Conservation (phyloP, 2,329 filamentous ascomycete genomes). For the Claviceps sp. region DNA sequence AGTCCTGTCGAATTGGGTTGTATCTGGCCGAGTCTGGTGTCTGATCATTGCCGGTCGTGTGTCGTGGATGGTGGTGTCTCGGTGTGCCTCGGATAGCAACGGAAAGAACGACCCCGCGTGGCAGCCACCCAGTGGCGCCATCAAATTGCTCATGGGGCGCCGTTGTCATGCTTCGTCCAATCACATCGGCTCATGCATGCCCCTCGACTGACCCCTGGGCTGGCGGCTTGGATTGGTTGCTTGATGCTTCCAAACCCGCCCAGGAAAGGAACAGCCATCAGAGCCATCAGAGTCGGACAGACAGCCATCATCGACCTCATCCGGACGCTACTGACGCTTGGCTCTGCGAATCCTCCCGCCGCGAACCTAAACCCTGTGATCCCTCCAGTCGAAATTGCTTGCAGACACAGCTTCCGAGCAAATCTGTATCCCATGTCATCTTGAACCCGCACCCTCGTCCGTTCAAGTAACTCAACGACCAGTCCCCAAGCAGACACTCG, state of each 20-base stretch:
- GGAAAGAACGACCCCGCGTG: not conserved
- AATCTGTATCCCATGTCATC: not conserved
- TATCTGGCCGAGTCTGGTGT: too few species aligned
- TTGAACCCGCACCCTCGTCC: not conserved
- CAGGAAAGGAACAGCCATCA: too few species aligned
- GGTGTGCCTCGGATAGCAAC: too few species aligned
- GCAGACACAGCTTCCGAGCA: not conserved
- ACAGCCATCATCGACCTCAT: slow-evolving; percentile 5
- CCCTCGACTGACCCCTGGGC: not conserved
- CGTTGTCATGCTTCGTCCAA: slow-evolving; percentile 1
- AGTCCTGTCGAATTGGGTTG: too few species aligned
- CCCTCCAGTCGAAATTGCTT: not conserved
- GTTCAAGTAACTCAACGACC: not conserved
- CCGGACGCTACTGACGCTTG: not conserved
- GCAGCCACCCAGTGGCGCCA: not conserved
- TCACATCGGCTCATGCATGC: slow-evolving; percentile 1
- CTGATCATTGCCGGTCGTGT: too few species aligned
- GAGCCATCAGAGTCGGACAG: not conserved
- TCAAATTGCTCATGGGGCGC: not conserved
- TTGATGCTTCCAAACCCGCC: too few species aligned
- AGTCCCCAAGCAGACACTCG: not conserved
- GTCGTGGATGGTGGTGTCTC: too few species aligned
- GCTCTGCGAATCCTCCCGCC: not conserved
- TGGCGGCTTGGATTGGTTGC: too few species aligned
- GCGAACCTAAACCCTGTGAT: not conserved